A percentile compares a stretch with the other conserved stretches of the same genome.
Evolutionary conservation across 169 alveolate species (phyloP).

Genomic region (Plasmodium sp.): DNA sequence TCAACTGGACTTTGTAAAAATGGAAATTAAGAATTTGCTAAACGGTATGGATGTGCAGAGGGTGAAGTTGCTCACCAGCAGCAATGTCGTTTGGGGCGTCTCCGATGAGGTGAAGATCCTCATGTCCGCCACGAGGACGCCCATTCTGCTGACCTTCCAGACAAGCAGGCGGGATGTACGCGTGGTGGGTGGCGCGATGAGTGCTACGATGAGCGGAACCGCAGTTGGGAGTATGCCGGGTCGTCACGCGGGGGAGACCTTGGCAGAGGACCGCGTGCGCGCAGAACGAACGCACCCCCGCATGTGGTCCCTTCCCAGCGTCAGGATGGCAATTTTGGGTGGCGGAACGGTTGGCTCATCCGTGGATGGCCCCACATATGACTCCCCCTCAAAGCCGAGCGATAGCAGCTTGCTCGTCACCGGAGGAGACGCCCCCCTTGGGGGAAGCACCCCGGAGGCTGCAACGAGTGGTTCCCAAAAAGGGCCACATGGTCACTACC

Average conservation of each 20-base stretch:
- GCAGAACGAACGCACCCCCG: not conserved
- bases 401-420: not conserved
- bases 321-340: not conserved
- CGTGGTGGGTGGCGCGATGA: no score
- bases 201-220: not conserved
- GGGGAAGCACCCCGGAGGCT: not conserved
- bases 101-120: conserved; percentile 52
- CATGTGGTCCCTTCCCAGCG: not conserved
- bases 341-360: not conserved
- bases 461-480: not conserved
- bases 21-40: conserved; percentile 36
- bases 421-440: not conserved
- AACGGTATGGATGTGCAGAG: conserved; percentile 15
- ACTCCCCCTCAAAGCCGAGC: not conserved
- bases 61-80: conserved; percentile 36
- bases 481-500: not conserved
- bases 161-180: not conserved
- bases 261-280: not conserved
- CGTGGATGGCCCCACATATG: no score
- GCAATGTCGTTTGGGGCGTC: conserved; percentile 9
- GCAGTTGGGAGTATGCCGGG: not conserved
- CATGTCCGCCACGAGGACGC: conserved; percentile 72
- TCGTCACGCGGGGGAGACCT: not conserved
- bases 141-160: conserved; percentile 23
- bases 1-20: conserved; percentile 40